phyloP scores from a whole-genome alignment of 2,329 filamentous ascomycete species.

The Ophiostoma triangulosporum region DNA sequence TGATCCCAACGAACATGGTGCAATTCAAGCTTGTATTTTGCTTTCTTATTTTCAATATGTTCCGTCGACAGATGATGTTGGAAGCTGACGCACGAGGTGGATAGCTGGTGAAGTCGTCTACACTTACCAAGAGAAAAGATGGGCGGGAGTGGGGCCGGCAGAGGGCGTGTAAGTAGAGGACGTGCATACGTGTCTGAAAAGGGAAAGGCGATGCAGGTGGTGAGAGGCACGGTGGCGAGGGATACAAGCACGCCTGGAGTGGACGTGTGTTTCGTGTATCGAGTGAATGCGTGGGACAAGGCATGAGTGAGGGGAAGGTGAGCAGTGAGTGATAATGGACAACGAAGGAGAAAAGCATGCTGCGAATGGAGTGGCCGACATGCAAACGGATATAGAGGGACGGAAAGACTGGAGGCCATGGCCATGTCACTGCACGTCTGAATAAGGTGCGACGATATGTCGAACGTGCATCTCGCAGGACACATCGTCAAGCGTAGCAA shows the following conservation, averaged over 20 bases:
- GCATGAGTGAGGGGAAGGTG: neutral
- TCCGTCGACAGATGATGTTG: neutral
- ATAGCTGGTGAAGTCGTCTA: neutral
- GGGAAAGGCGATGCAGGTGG: neutral
- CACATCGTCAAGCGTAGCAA: neutral
- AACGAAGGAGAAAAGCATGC: neutral
- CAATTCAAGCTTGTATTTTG: neutral
- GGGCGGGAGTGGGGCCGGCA: neutral
- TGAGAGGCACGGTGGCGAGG: neutral
- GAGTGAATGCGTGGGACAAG: neutral
- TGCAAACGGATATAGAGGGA: neutral
- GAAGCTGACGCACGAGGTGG: neutral
- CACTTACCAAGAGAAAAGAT: conserved; percentile 2
- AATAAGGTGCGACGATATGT: neutral
- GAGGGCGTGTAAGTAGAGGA: conserved; percentile 1
- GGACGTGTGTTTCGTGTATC: neutral
- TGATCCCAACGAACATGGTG: neutral
- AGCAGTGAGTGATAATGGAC: neutral
- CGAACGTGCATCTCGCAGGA: neutral
- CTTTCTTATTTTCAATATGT: neutral
- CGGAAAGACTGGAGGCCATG: neutral
- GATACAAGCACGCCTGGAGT: neutral
- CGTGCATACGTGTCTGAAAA: no score
- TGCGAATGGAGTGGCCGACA: neutral
- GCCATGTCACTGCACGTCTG: neutral